Conservation (phyloP, 345 rosid genomes). For the Citrus hindsii region DNA sequence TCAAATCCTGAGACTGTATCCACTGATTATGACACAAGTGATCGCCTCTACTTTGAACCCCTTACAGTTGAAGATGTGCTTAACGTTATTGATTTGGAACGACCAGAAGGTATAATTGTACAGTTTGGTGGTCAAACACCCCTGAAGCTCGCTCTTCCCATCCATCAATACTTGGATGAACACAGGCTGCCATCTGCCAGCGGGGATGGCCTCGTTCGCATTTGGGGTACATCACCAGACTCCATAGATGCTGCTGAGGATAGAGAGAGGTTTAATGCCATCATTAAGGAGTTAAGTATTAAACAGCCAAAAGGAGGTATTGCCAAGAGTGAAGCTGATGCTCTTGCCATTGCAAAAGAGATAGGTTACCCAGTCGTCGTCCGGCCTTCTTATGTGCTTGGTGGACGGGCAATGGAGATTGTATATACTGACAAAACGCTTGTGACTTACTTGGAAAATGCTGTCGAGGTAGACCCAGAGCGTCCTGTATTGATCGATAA, state of each 20-base stretch:
- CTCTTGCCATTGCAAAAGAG: slow-evolving; percentile 72
- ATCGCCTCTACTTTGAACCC: slow-evolving; percentile 94
- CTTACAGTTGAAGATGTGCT: slow-evolving; percentile 87
- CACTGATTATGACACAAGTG: slow-evolving; percentile 94
- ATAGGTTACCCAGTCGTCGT: slow-evolving; percentile 95
- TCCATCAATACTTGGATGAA: slow-evolving; percentile 77
- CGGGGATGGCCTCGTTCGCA: slow-evolving; percentile 66
- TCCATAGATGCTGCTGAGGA: slow-evolving; percentile 97
- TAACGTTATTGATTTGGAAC: slow-evolving; percentile 78
- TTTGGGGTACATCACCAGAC: slow-evolving; percentile 98
- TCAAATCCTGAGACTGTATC: slow-evolving; percentile 98
- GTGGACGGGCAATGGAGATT: slow-evolving; percentile 97
- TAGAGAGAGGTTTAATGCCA: slow-evolving; percentile 86
- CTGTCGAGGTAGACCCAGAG: slow-evolving; percentile 92
- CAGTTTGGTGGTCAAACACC: slow-evolving; percentile 99
- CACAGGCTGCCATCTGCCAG: slow-evolving; percentile 61
- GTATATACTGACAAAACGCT: slow-evolving; percentile 81
- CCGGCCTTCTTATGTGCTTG: slow-evolving; percentile 92
- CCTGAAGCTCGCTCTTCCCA: slow-evolving; percentile 80
- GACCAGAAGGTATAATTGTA: slow-evolving; percentile 94
- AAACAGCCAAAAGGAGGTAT: slow-evolving; percentile 98
- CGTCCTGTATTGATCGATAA: slow-evolving; percentile 87
- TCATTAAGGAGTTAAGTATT: slow-evolving; percentile 70
- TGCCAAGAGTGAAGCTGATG: slow-evolving; percentile 89
- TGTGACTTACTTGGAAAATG: slow-evolving; percentile 72